Evolutionary conservation across 345 rosid species (phyloP), one percentile per base, ranked within the genome.

Genomic region (Pistacia integerrima): DNA sequence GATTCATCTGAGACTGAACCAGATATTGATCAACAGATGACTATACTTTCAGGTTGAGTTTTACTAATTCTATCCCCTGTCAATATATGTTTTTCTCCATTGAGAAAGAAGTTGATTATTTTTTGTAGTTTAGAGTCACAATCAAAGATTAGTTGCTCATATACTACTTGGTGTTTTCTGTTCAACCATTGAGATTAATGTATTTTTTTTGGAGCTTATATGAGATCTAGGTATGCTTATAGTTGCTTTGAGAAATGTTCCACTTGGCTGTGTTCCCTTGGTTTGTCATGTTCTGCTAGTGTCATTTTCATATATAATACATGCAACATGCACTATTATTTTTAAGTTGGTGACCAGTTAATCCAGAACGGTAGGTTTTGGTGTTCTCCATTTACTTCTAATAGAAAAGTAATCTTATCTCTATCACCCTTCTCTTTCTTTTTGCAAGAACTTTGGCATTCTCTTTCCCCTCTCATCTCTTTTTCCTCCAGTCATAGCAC

Each of bases 1-100:
- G 97, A 90, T 80, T 90, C 97, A 62, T 92, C 97, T 46, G 93
- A 91, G 81, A 94, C 97, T 77, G 98, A 93, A 80, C 88, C 88
- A 65, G 94, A 92, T 80, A 83, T 90, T 63, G 93, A 87, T 77
- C 89, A 92, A 74, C 98, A 85, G 74, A 84, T 88, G 79, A 82
- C 82, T 82, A 78, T 83, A 55, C 80, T 80, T 60, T 88, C 97
- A 92, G 98, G 99, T 93, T 73, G 69, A 69, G 49, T 33, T 76
- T 75, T 69, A 3, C 69, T 25, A 17, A 30, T 56, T 69, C 65
- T 48, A 51, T 54, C 36, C 70, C 56, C 7, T 72, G 17, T 70
- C 66, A 33, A 20, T 82, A 12, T 35, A 11, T 10, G n/a, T 44
- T 72, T 74, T 71, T 66, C 9, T 41, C 22, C 22, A 36, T 22